phyloP scores from a whole-genome alignment of 768 basidiomycete genomes.

The Mycena vulgaris region DNA sequence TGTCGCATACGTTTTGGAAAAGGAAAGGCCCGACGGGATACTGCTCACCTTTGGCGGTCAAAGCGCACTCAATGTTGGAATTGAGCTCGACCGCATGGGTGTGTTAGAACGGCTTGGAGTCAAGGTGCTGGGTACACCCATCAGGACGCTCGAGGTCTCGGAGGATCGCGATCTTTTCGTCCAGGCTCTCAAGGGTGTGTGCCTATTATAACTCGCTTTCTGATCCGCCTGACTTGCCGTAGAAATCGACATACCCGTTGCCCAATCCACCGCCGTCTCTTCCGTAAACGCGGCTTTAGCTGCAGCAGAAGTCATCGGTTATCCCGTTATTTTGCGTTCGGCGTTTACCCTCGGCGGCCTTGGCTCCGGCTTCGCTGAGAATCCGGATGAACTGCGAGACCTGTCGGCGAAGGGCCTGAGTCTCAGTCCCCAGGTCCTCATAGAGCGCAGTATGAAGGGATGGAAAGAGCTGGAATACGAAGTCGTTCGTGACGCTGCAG shows the following conservation, averaged over 20 bases:
- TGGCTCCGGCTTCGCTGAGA: conserved; percentile 97
- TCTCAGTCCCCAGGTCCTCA: conserved; percentile 94
- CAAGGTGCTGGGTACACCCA: conserved; percentile 95
- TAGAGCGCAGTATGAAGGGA: conserved; percentile 98
- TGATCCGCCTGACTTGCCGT: conserved; percentile 25
- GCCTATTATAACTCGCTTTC: not conserved
- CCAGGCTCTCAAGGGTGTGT: conserved; percentile 92
- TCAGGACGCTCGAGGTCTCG: conserved; percentile 94
- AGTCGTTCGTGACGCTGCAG: conserved; percentile 97
- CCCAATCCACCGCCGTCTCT: conserved; percentile 97
- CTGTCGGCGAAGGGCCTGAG: conserved; percentile 92
- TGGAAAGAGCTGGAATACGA: conserved; percentile 99
- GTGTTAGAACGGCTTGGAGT: conserved; percentile 93
- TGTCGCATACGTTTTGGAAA: conserved; percentile 98
- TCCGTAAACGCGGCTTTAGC: conserved; percentile 92
- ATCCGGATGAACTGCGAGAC: conserved; percentile 95
- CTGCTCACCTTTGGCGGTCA: conserved; percentile 98
- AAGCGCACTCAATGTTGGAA: conserved; percentile 97
- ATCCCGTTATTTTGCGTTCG: conserved; percentile 96
- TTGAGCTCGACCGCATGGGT: conserved; percentile 97
- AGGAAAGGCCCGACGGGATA: conserved; percentile 97
- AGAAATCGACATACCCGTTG: conserved; percentile 98
- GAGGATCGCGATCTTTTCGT: conserved; percentile 98
- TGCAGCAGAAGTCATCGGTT: conserved; percentile 93
- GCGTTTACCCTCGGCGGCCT: conserved; percentile 99